Evolutionary conservation across 768 basidiomycete species (phyloP).

Genomic region (Tulasnella sp.): DNA sequence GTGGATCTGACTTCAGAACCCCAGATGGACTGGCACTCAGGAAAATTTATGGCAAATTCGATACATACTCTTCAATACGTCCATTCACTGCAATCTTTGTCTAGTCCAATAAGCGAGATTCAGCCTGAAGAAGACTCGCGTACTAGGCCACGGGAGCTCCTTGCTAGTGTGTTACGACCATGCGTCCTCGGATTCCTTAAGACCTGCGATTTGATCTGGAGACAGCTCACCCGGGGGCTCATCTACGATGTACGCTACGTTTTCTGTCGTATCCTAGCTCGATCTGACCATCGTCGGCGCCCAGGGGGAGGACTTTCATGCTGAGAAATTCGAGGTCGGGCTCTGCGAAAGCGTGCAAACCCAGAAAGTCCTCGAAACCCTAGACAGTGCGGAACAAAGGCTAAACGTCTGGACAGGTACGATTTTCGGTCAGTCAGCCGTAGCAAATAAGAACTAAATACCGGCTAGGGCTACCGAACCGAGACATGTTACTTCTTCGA

Average conservation of each 20-base stretch:
- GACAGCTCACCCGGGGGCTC: constrained; percentile 70
- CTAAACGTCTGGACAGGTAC: constrained; percentile 37
- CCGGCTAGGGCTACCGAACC: constrained; percentile 26
- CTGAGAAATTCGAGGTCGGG: constrained; percentile 80
- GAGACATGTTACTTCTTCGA: constrained; percentile 29
- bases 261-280: neutral
- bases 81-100: constrained; percentile 57
- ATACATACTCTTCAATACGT: constrained; percentile 75
- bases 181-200: constrained; percentile 68
- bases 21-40: constrained; percentile 85
- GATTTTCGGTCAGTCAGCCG: neutral
- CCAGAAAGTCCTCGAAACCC: constrained; percentile 47
- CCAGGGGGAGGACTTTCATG: constrained; percentile 84
- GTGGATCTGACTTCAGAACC: neutral
- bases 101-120: constrained; percentile 30
- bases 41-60: constrained; percentile 80
- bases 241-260: constrained; percentile 65
- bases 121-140: constrained; percentile 38
- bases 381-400: constrained; percentile 65
- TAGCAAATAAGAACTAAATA: neutral
- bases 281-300: constrained; percentile 20
- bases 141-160: constrained; percentile 54
- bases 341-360: constrained; percentile 62
- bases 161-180: constrained; percentile 64
- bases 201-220: constrained; percentile 76